Conservation (phyloP, 2,329 filamentous ascomycete genomes). For the Aspergillus novoparasiticus region DNA sequence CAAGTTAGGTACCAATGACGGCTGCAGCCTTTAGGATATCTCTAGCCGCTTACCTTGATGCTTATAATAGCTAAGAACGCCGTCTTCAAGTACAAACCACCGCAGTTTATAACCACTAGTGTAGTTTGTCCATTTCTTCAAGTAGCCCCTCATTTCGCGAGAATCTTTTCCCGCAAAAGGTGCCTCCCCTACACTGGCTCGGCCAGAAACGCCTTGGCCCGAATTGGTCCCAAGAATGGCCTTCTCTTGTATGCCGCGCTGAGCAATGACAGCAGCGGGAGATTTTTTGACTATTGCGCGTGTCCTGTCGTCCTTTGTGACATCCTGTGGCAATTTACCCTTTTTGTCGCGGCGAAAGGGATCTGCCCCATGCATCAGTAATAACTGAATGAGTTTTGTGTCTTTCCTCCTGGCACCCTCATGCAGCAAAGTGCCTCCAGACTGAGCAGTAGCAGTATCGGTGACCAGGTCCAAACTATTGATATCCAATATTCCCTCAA, state of each 20-base stretch:
- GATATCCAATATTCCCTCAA: conserved; percentile 86
- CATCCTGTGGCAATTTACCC: conserved; percentile 92
- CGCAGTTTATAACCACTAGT: conserved; percentile 93
- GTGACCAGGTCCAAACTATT: conserved; percentile 88
- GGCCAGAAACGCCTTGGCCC: conserved; percentile 58
- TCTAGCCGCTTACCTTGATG: conserved; percentile 65
- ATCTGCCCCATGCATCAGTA: conserved; percentile 91
- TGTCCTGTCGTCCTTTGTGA: conserved; percentile 92
- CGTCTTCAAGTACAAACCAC: conserved; percentile 98
- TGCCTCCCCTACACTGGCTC: conserved; percentile 48
- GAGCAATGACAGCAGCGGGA: conserved; percentile 89
- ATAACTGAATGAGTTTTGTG: conserved; percentile 80
- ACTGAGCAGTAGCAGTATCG: conserved; percentile 73
- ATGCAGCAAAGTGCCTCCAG: conserved; percentile 89
- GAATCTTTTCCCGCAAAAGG: conserved; percentile 77
- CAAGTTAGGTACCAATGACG: background rate
- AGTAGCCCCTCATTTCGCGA: conserved; percentile 95
- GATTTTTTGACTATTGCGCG: conserved; percentile 89
- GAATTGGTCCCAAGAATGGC: conserved; percentile 80
- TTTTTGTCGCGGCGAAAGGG: conserved; percentile 93
- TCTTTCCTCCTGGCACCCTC: conserved; percentile 90
- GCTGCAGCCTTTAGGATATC: background rate
- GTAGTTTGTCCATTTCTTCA: conserved; percentile 99
- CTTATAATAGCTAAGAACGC: conserved; percentile 98
- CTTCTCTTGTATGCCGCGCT: conserved; percentile 95